Conservation (phyloP, 2,329 filamentous ascomycete genomes). For the Chaetomium globosum region DNA sequence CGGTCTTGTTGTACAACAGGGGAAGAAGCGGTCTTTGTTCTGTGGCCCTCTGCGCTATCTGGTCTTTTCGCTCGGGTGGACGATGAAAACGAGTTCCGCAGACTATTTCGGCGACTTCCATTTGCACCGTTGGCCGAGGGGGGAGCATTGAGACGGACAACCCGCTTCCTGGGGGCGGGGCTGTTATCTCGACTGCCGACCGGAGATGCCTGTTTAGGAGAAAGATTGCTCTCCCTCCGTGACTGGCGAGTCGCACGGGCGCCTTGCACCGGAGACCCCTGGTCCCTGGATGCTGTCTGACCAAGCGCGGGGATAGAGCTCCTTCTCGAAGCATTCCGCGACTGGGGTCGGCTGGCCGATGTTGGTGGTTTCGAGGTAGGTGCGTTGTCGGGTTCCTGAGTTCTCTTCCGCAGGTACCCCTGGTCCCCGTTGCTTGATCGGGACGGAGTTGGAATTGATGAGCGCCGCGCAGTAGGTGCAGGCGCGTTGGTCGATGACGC, state of each 20-base stretch:
- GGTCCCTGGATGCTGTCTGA: conserved; percentile 1
- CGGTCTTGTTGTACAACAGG: conserved; percentile 27
- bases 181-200: conserved; percentile 53
- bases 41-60: conserved; percentile 39
- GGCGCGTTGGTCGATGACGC: conserved; percentile 35
- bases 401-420: conserved; percentile 12
- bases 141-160: conserved; percentile 56
- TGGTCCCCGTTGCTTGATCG: conserved; percentile 15
- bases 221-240: conserved; percentile 1
- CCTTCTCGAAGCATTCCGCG: conserved; percentile 1
- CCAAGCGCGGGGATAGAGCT: conserved; percentile 7
- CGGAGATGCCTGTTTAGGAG: conserved; percentile 43
- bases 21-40: conserved; percentile 37
- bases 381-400: not conserved
- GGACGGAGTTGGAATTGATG: conserved; percentile 18
- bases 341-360: conserved; percentile 1
- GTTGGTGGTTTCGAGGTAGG: conserved; percentile 1
- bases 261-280: conserved; percentile 4
- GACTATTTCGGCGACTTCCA: conserved; percentile 45
- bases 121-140: conserved; percentile 46
- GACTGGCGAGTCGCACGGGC: not conserved
- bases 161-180: conserved; percentile 56
- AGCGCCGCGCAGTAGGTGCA: not conserved
- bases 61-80: conserved; percentile 36
- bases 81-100: conserved; percentile 55